Base-by-base conservation (phyloP, 129 eudicot genomes). In the Oenanthe sinensis region DNA sequence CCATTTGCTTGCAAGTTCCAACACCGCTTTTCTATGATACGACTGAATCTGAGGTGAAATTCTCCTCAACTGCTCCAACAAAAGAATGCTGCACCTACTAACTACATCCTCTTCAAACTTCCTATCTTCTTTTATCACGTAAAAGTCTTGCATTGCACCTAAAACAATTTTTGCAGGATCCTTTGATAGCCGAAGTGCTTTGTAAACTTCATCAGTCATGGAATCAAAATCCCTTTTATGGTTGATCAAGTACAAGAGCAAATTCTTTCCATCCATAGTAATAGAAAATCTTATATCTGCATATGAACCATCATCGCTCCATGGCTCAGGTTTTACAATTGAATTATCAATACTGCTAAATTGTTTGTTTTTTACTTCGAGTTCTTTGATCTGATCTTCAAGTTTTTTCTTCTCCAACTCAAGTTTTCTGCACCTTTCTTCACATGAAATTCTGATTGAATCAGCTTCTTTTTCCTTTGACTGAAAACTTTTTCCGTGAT, bases 161-260 rank as follows among this genome's bases (percentile, higher is more conserved):
- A 84, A 55, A 28, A 87, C 90, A 42, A 84, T 54, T 71, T 77
- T 82, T 48, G 87, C 88, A 42, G 90, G 87, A 73, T 84, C 77
- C 20, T 37, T 20, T n/a, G 84, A 87, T 22, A 77, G 74, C 10
- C 42, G 16, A 71, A 87, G 88, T 36, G 78, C 88, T 28, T 43
- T 47, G 40, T 15, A 43, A 76, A 81, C 78, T 75, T 85, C 84
- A 26, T 63, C 81, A 20, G 70, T 70, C 79, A 75, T 60, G 17
- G 46, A 77, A 54, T 73, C 71, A n/a, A 48, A 79, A 76, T 87
- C 86, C 33, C 58, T 75, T 46, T 74, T 75, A 4, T n/a, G 76
- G 30, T 37, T 60, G 30, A 75, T 81, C 45, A 86, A 28, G 55
- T 75, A 72, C 67, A 48, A 44, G 22, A 65, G 78, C 71, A 87